Conservation (phyloP, 2,329 filamentous ascomycete species). For the Tolypocladium pustulatum region DNA sequence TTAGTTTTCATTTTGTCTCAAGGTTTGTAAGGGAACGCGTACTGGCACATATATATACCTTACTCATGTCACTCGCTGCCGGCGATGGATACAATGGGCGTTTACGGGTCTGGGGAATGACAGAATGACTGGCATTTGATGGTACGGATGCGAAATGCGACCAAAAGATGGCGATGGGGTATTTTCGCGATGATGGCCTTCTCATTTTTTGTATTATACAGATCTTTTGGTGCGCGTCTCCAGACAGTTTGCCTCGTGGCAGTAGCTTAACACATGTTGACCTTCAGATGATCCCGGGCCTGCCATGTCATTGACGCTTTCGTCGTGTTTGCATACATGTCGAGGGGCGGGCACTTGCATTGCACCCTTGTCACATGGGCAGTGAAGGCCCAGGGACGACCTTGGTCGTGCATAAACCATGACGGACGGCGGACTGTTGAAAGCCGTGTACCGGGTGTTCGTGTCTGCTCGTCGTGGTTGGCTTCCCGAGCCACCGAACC, state of each 20-base stretch:
- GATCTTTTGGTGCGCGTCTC: not conserved
- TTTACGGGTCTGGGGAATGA: conserved; percentile 8
- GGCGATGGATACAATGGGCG: not conserved
- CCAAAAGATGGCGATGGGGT: conserved; percentile 18
- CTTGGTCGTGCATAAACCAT: not conserved
- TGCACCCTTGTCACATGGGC: not conserved
- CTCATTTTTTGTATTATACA: not conserved
- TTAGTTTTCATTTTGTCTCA: not conserved
- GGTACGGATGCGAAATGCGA: conserved; percentile 16
- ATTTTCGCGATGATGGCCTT: conserved; percentile 3
- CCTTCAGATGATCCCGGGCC: not conserved
- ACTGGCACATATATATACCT: not conserved
- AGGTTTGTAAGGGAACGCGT: not conserved
- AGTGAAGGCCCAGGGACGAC: not conserved
- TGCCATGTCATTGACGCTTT: not conserved
- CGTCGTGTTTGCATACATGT: not conserved
- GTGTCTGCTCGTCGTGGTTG: not conserved
- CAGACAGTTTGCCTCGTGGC: not conserved
- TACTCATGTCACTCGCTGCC: not conserved
- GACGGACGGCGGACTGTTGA: no score
- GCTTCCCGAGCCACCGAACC: not conserved
- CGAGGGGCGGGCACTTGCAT: not conserved
- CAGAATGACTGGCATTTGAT: conserved; percentile 13
- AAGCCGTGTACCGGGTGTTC: no score
- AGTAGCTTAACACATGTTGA: not conserved